phyloP scores from a whole-genome alignment of 2,329 filamentous ascomycete species.

The Claviceps sp. region DNA sequence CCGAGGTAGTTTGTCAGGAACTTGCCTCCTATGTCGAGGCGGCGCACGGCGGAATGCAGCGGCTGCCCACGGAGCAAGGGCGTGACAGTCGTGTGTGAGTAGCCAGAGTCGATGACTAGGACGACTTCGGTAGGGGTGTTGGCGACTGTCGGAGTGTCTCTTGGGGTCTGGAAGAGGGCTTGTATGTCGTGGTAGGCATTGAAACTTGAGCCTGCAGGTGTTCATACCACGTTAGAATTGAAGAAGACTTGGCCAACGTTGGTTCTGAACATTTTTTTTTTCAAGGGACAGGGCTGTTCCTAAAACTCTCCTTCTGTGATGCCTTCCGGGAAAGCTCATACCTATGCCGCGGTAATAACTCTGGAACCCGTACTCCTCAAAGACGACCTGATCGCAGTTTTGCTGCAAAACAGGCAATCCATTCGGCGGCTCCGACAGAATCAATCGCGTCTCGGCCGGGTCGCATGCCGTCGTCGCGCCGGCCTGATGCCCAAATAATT shows the following conservation, averaged over 20 bases:
- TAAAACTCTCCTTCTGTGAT: no score
- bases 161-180: conserved; percentile 49
- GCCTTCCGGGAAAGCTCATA: conserved; percentile 13
- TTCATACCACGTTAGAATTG: no score
- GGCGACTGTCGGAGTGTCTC: conserved; percentile 26
- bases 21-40: conserved; percentile 86
- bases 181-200: conserved; percentile 76
- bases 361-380: conserved; percentile 91
- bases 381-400: conserved; percentile 91
- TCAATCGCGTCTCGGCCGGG: conserved; percentile 65
- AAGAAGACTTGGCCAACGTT: no score
- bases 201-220: conserved; percentile 47
- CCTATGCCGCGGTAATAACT: conserved; percentile 70
- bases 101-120: conserved; percentile 82
- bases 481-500: conserved; percentile 57
- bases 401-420: conserved; percentile 67
- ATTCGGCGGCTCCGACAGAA: conserved; percentile 80
- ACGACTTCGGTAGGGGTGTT: conserved; percentile 59
- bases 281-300: no score
- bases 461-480: conserved; percentile 46
- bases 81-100: conserved; percentile 84
- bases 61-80: conserved; percentile 72
- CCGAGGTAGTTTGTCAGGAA: conserved; percentile 87
- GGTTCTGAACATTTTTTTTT: no score
- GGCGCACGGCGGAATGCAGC: conserved; percentile 66